Evolutionary conservation across 2,329 filamentous ascomycete species (phyloP), one percentile per base, ranked within the genome.

Genomic region (Beauveria scarabaeidicola): DNA sequence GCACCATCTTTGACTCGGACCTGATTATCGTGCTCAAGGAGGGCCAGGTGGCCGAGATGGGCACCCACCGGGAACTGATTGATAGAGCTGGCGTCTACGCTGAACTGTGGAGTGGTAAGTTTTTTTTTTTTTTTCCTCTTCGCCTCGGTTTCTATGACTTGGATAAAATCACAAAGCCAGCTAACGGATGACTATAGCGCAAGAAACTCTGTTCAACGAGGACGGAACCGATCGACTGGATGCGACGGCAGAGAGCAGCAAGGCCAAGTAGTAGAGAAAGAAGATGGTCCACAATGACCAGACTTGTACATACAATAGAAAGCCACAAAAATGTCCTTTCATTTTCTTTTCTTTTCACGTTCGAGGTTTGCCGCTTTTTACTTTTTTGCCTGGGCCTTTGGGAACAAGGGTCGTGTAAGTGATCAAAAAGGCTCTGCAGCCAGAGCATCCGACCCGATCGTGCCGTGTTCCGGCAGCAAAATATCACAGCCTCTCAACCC

Each of bases 1-100:
- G 93, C 56, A 97, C 94, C 0, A 97, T 99, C 64, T 96, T 90
- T 68, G 94, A 97, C 68, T 90, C 90, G 43, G 89, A 97, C 73
- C 77, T 92, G 66, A 97, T 97, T 66, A 92, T 97, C 67, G 94
- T 97, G 41, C 76, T 97, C 60, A 88, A 87, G 69, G 86, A 89
- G 62, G 94, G 94, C 0, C 78, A 78, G 15, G 91, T 97, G n/a
- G 90, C 87, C 2, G 94, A 97, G 75, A 85, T 83, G 72, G 94
- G 94, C 15, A 96, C 89, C 17, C 94, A 99, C 72, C 82, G 88
- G 61, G 83, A 94, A 70, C 75, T 99, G 61, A 84, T 97, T 63
- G 88, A 94, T 65, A 78, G 75, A 17, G 87, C 83, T 11, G 90
- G 91, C 0, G 78, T 97, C 23, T 97, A 97, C 72, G 85, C 89